Evolutionary conservation across 179 eudicot genomes (phyloP), one percentile per base, ranked within the genome.

Genomic region (Carnegiea gigantea): DNA sequence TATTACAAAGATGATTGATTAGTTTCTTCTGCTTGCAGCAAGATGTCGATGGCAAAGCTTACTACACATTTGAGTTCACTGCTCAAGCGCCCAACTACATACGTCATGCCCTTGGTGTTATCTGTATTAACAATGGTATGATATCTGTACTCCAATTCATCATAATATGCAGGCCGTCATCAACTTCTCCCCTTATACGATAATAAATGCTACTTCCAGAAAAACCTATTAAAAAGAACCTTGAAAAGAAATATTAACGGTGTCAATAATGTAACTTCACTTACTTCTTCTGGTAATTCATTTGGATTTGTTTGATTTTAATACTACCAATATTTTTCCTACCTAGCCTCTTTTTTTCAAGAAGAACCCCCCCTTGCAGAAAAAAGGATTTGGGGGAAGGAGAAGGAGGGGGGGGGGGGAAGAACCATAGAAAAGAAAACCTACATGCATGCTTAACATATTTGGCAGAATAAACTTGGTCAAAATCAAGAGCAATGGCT

Each of bases 51-150:
- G 99, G 99, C 23, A 92, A 82, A 80, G 82, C 90, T 75, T 97
- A 97, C 80, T 97, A 97, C 88, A 93, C 98, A 51, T 85, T 97
- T 65, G 99, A 97, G 90, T 97, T 95, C 78, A 60, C 82, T 30
- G 93, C 97, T 62, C 90, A 93, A 86, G 99, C 99, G 36, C 97
- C 94, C 72, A 97, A 93, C 82, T 97, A 82, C 80, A 97, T 95
- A 74, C 93, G 99, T 26, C 99, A 97, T 83, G 97, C 98, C 83
- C 93, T 97, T 68, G 87, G 96, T 59, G 78, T 90, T 77, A 88
- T 97, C 86, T 93, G 95, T 68, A 89, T 96, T 72, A 91, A 91
- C 88, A 96, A 96, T 51, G 99, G 99, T 96, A 94, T 76, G 87
- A 54, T 84, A 85, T 33, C 70, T 82, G 24, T 80, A 43, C 53